phyloP scores from a whole-genome alignment of 2,329 filamentous ascomycete species.

The Botrytis hyacinthi region DNA sequence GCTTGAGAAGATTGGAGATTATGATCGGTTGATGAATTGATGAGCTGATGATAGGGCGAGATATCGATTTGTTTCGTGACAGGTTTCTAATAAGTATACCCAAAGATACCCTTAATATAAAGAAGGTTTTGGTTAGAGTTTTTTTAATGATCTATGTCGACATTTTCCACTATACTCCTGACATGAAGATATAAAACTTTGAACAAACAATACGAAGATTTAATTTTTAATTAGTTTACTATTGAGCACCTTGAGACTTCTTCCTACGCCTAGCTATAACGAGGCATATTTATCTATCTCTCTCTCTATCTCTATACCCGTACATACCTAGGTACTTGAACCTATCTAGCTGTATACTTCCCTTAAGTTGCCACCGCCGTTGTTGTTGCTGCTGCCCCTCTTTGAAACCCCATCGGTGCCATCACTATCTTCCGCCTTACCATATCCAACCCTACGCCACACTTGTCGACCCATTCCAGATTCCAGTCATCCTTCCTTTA shows the following conservation, averaged over 20 bases:
- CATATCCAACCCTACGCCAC: neutral
- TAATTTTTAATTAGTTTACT: neutral
- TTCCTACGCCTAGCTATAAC: neutral
- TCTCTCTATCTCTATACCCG: neutral
- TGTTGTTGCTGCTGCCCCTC: neutral
- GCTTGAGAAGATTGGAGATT: neutral
- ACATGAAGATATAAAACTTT: neutral
- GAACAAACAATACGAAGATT: neutral
- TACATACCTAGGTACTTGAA: neutral
- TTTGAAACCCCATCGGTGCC: constrained; percentile 1
- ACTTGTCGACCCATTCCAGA: neutral
- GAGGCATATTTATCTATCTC: neutral
- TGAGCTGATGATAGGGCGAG: constrained; percentile 1
- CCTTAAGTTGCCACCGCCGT: neutral
- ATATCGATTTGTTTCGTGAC: neutral
- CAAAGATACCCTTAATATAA: neutral
- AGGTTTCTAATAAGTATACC: constrained; percentile 8
- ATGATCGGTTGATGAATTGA: constrained; percentile 1
- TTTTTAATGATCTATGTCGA: neutral
- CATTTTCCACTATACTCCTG: neutral
- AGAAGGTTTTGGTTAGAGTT: constrained; percentile 6
- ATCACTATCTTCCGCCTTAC: constrained; percentile 12
- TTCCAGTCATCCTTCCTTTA: neutral
- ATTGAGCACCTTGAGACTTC: neutral
- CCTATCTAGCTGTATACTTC: neutral